phyloP scores from a whole-genome alignment of 208 protist species.

The Trypanosoma avium region DNA sequence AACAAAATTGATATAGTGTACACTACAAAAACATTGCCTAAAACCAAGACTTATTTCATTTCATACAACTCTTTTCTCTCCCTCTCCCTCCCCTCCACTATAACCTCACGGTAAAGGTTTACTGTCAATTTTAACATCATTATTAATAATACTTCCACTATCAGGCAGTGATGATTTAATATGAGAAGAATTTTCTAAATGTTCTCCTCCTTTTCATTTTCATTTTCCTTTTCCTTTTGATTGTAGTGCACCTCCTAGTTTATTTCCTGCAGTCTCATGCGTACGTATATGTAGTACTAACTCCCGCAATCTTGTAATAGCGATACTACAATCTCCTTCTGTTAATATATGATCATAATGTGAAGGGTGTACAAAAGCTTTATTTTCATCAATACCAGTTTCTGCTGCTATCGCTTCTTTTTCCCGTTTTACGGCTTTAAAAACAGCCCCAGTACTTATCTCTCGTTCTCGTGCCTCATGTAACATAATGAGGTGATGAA shows the following conservation, averaged over 20 bases:
- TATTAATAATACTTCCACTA: no score
- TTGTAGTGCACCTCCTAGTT: neutral
- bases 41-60: no score
- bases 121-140: no score
- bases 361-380: slow-evolving; percentile 29
- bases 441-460: slow-evolving; percentile 55
- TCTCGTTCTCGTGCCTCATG: slow-evolving; percentile 64
- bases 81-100: no score
- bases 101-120: no score
- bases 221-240: neutral
- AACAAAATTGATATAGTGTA: no score
- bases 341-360: slow-evolving; percentile 64
- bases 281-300: slow-evolving; percentile 31
- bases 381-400: neutral
- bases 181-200: no score
- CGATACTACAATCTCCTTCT: slow-evolving; percentile 42
- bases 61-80: no score
- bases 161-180: no score
- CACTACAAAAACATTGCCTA: no score
- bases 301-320: slow-evolving; percentile 54
- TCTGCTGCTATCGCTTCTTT: slow-evolving; percentile 17
- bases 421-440: slow-evolving; percentile 34
- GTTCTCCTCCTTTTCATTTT: no score
- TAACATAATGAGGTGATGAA: slow-evolving; percentile 74
- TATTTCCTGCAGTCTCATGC: slow-evolving; percentile 5